Percentiles rank a stretch among this genome's conserved stretches.
Evolutionary conservation across 306 rosid genomes (phyloP).

Genomic region (Echinosophora koreensis): DNA sequence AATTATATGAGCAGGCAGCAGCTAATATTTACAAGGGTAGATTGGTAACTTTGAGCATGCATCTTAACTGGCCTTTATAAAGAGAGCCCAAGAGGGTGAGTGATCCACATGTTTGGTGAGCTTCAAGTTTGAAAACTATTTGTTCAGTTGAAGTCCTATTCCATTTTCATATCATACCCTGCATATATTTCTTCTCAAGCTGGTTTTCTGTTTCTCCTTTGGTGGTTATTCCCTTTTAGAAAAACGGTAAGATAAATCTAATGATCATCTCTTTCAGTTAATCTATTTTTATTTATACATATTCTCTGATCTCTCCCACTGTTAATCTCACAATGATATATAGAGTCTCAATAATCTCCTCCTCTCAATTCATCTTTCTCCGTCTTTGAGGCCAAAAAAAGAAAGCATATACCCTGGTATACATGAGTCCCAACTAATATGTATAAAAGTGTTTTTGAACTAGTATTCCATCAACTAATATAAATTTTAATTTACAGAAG

Average conservation of each 20-base stretch:
- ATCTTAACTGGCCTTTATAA: slow-evolving; percentile 52
- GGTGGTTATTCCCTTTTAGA: not conserved
- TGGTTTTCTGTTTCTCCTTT: slow-evolving; percentile 4
- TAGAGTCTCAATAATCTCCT: not conserved
- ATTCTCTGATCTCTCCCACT: not conserved
- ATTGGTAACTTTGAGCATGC: slow-evolving; percentile 48
- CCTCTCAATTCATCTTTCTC: not conserved
- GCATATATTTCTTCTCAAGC: slow-evolving; percentile 22
- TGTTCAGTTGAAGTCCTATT: not conserved
- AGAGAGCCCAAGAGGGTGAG: slow-evolving; percentile 18
- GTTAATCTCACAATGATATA: not conserved
- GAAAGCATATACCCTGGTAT: not conserved
- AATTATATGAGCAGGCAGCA: slow-evolving; percentile 33
- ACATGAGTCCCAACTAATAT: no score
- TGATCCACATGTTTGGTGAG: slow-evolving; percentile 39
- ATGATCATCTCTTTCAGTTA: not conserved
- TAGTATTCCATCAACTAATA: no score
- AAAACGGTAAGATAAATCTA: slow-evolving; percentile 30
- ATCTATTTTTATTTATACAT: not conserved
- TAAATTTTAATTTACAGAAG: no score
- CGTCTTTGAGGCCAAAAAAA: not conserved
- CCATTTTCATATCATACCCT: slow-evolving; percentile 38
- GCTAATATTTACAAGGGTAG: slow-evolving; percentile 48
- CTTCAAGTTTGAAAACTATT: not conserved
- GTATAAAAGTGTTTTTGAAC: not conserved